phyloP scores from a whole-genome alignment of 1,139 yeast genomes.

The Candida mesenterica region DNA sequence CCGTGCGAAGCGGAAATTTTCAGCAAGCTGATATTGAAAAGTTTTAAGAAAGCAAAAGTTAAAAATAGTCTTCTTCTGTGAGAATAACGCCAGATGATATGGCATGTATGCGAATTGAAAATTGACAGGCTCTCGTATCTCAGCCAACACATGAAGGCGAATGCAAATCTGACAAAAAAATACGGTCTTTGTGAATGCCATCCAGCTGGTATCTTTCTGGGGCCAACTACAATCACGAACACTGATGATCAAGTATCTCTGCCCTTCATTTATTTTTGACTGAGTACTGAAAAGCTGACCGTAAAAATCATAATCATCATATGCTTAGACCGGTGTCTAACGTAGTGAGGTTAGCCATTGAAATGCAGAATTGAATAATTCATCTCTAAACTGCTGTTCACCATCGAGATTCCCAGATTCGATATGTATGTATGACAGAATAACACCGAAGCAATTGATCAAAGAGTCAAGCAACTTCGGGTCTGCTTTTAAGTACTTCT shows the following conservation, averaged over 20 bases:
- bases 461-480: conserved; percentile 15
- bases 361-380: conserved; percentile 20
- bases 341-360: conserved; percentile 15
- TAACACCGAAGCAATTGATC: conserved; percentile 24
- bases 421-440: conserved; percentile 18
- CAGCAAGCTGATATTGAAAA: too few species aligned
- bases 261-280: neutral
- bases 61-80: too few species aligned
- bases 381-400: conserved; percentile 19
- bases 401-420: conserved; percentile 21
- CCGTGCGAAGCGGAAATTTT: too few species aligned
- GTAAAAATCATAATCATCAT: too few species aligned
- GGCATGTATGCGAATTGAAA: too few species aligned
- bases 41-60: too few species aligned
- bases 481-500: conserved; percentile 10
- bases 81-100: too few species aligned
- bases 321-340: neutral
- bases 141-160: too few species aligned
- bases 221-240: neutral
- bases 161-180: too few species aligned
- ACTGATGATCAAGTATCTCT: neutral
- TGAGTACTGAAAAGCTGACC: neutral
- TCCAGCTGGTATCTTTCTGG: too few species aligned
- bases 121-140: too few species aligned
- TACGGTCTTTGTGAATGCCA: too few species aligned